A percentile compares a stretch with the other conserved stretches of the same genome.
Conservation (phyloP, 2,329 filamentous ascomycete genomes). For the Paecilomyces dactylethromorphus region DNA sequence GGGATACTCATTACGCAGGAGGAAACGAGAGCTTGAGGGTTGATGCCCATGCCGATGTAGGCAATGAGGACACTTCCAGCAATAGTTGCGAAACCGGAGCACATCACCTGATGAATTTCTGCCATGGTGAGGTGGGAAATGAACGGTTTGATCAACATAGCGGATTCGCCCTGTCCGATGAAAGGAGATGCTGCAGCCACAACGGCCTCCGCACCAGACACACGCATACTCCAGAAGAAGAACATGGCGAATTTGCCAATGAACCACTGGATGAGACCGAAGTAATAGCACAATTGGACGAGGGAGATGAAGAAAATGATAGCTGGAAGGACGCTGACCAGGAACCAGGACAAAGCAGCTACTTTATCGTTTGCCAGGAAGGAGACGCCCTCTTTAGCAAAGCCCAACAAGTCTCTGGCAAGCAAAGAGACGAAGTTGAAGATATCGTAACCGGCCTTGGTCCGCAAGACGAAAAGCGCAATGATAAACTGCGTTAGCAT, state of each 20-base stretch:
- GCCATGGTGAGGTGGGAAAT: slow-evolving; percentile 77
- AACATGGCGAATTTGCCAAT: slow-evolving; percentile 79
- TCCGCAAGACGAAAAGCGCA: slow-evolving; percentile 80
- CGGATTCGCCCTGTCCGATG: slow-evolving; percentile 89
- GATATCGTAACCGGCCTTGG: slow-evolving; percentile 75
- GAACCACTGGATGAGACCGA: slow-evolving; percentile 81
- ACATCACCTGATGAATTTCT: slow-evolving; percentile 89
- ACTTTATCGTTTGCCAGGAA: slow-evolving; percentile 58
- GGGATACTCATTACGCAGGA: slow-evolving; percentile 96
- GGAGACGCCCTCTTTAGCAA: slow-evolving; percentile 62
- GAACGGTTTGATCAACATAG: slow-evolving; percentile 85
- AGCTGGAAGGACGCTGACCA: slow-evolving; percentile 73
- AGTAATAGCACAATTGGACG: slow-evolving; percentile 80
- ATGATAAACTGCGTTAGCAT: slow-evolving; percentile 86
- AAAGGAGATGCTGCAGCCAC: slow-evolving; percentile 90
- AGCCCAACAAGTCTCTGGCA: slow-evolving; percentile 67
- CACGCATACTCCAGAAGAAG: slow-evolving; percentile 83
- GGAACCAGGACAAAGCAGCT: slow-evolving; percentile 57
- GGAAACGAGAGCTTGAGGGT: slow-evolving; percentile 77
- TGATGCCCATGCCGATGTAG: slow-evolving; percentile 78
- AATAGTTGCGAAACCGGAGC: slow-evolving; percentile 86
- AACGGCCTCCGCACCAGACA: slow-evolving; percentile 88
- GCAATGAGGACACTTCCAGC: slow-evolving; percentile 80
- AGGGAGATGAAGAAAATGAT: slow-evolving; percentile 95
- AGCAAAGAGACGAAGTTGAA: slow-evolving; percentile 81